Percentiles rank a stretch among this genome's conserved stretches.
Conservation (phyloP, 2,329 filamentous ascomycete genomes). For the Sporothrix pallida region DNA sequence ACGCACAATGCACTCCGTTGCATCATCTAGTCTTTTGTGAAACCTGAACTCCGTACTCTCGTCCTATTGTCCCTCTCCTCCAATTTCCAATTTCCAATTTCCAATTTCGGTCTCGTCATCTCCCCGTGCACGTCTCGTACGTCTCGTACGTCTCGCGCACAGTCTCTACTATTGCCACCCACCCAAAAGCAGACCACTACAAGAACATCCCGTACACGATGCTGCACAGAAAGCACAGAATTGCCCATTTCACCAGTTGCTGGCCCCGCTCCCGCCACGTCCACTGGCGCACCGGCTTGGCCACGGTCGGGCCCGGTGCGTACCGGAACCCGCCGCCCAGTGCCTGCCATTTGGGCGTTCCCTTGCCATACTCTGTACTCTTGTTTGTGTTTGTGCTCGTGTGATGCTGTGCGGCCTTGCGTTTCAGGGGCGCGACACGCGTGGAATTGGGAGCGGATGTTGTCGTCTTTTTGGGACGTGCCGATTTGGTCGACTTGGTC, state of each 20-base stretch:
- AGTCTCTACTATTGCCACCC: too few species aligned
- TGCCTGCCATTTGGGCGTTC: background rate
- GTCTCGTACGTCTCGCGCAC: too few species aligned
- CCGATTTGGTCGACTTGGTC: background rate
- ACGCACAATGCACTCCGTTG: too few species aligned
- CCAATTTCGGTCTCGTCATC: too few species aligned
- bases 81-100: too few species aligned
- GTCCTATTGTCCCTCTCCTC: background rate
- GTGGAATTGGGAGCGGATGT: background rate
- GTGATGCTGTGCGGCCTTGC: background rate
- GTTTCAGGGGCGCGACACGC: background rate
- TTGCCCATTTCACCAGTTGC: background rate
- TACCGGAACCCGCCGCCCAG: conserved; percentile 29
- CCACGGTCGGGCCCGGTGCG: conserved; percentile 31
- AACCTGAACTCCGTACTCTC: too few species aligned
- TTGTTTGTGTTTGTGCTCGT: background rate
- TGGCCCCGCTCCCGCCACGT: background rate
- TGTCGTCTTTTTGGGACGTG: background rate
- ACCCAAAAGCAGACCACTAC: too few species aligned
- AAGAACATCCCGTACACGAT: background rate
- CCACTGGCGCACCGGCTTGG: conserved; percentile 12
- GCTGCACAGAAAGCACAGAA: background rate
- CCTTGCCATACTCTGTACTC: background rate
- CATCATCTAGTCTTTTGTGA: too few species aligned
- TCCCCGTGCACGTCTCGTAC: too few species aligned